Percentiles rank a stretch among this genome's conserved stretches.
Evolutionary conservation across 768 basidiomycete species (phyloP).

Genomic region (Lentinula sp.): DNA sequence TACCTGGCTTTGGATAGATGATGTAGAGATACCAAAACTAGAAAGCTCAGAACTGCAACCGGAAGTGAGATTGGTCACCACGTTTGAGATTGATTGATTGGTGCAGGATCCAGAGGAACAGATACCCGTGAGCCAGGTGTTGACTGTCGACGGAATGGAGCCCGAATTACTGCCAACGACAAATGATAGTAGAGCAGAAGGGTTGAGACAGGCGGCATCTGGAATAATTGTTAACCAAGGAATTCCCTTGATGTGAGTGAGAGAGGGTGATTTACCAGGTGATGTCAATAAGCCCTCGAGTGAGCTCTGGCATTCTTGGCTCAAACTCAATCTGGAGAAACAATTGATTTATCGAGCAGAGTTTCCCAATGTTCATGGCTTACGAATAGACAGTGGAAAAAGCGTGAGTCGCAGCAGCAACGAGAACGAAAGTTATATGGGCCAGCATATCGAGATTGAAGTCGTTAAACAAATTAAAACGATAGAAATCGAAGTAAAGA

Average conservation of each 20-base stretch:
- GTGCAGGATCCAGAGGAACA: slow-evolving; percentile 44
- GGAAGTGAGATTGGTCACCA: slow-evolving; percentile 36
- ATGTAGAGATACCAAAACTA: slow-evolving; percentile 13
- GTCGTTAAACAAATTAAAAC: too few species aligned
- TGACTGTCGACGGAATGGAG: slow-evolving; percentile 33
- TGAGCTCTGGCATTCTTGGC: slow-evolving; percentile 11
- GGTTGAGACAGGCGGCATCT: slow-evolving; percentile 33
- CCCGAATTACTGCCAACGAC: slow-evolving; percentile 16
- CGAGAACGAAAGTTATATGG: slow-evolving; percentile 10
- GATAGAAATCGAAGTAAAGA: slow-evolving; percentile 4
- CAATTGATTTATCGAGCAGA: neutral
- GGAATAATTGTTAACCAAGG: neutral
- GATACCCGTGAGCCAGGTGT: slow-evolving; percentile 44
- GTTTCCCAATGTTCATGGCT: neutral
- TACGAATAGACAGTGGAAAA: slow-evolving; percentile 7
- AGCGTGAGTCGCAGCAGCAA: slow-evolving; percentile 7
- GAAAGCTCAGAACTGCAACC: slow-evolving; percentile 39
- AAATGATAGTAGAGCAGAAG: slow-evolving; percentile 23
- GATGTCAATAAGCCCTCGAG: slow-evolving; percentile 15
- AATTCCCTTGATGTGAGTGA: too few species aligned
- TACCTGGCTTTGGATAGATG: slow-evolving; percentile 18
- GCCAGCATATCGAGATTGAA: slow-evolving; percentile 10
- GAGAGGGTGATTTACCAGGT: neutral
- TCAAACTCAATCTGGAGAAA: slow-evolving; percentile 7
- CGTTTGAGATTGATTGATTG: slow-evolving; percentile 39